These are phyloP conservation scores for Trifolium repens DNA, from an alignment of 306 rosid genomes.

Conservation along the genomic window DNA sequence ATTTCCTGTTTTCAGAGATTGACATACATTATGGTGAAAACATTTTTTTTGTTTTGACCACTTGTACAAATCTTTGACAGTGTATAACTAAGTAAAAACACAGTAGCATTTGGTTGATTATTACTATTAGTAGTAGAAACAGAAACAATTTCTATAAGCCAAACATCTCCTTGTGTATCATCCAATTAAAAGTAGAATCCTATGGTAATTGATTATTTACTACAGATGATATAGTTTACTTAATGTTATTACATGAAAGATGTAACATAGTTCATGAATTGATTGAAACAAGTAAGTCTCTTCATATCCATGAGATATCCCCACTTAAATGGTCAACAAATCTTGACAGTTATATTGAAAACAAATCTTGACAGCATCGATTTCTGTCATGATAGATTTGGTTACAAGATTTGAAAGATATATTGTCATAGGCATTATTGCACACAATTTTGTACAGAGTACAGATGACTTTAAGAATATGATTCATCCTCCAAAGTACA, in stretches of 20 bases:
- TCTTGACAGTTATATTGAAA: too few species aligned
- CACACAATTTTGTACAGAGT: conserved; percentile 7
- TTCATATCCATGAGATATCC: conserved; percentile 11
- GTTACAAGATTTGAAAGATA: too few species aligned
- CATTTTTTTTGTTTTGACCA: not conserved
- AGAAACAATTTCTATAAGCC: not conserved
- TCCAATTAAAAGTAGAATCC: conserved; percentile 1
- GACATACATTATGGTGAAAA: not conserved
- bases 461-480: not conserved
- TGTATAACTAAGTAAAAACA: not conserved
- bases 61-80: not conserved
- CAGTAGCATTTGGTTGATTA: too few species aligned
- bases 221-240: not conserved
- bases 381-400: too few species aligned
- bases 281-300: not conserved
- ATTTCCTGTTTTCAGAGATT: not conserved
- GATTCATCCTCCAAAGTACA: conserved; percentile 21
- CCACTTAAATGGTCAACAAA: not conserved
- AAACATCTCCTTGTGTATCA: not conserved
- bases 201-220: conserved; percentile 11
- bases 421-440: not conserved
- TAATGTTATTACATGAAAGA: not conserved
- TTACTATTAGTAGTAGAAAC: not conserved
- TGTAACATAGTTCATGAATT: not conserved
- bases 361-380: too few species aligned